Percentiles rank a stretch among this genome's conserved stretches.
Evolutionary conservation across 176 grass and related monocot species (phyloP).

Genomic region (Zoysia japonica): DNA sequence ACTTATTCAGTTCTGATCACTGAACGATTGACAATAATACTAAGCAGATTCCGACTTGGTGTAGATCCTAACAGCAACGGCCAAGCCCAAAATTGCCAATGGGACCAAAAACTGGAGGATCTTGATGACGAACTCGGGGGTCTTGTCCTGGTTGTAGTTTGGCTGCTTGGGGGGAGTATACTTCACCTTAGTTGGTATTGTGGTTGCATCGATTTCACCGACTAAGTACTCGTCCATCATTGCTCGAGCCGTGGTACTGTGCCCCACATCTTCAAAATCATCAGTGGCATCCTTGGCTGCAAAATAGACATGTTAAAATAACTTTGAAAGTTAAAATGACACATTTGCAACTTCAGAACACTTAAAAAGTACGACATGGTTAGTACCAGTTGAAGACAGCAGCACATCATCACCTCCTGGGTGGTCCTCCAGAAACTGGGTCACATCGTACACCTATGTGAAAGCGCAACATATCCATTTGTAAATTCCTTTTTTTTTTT

Average conservation of each 20-base stretch:
- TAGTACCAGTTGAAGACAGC: conserved; percentile 80
- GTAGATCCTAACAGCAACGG: conserved; percentile 77
- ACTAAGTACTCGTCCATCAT: conserved; percentile 80
- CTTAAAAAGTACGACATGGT: background rate
- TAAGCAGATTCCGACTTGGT: conserved; percentile 70
- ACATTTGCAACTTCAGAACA: conserved; percentile 3
- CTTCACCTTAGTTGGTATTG: conserved; percentile 85
- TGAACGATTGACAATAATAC: conserved; percentile 8
- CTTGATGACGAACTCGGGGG: conserved; percentile 77
- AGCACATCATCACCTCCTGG: conserved; percentile 95
- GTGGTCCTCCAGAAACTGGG: conserved; percentile 95
- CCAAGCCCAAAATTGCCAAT: conserved; percentile 70
- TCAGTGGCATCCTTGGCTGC: conserved; percentile 79
- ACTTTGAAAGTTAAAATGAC: conserved; percentile 4
- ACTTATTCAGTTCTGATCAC: conserved; percentile 45
- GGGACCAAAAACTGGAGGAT: conserved; percentile 92
- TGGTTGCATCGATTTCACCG: conserved; percentile 61
- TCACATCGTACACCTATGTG: conserved; percentile 85
- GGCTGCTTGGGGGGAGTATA: conserved; percentile 86
- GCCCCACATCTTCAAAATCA: conserved; percentile 69
- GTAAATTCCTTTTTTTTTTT: background rate
- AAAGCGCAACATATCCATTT: background rate
- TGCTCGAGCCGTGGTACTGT: conserved; percentile 64
- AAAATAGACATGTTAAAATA: conserved; percentile 1
- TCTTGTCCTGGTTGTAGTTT: conserved; percentile 92